Evolutionary conservation across 2,329 filamentous ascomycete species (phyloP), one percentile per base, ranked within the genome.

Genomic region (Chrysoporthe cubensis): DNA sequence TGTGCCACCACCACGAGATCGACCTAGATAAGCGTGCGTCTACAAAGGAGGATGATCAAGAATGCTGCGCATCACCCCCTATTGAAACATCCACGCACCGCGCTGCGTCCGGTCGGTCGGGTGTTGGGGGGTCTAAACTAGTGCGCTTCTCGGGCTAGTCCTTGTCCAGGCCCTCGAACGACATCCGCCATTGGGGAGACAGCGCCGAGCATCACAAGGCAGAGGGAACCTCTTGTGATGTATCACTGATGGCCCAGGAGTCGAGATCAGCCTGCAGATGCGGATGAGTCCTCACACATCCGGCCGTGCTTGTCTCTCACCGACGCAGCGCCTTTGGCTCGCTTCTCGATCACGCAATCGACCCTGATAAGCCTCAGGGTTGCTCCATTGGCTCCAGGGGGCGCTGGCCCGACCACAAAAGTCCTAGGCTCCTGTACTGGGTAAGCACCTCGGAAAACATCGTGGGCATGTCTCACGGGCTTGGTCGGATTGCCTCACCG

Each of bases 291-390:
- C 37, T 66, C 14, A n/a, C 64, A 26, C 13, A 34, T 66, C 40
- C 48, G 56, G 56, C 44, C 32, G 42, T 18, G 32, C 11, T 14
- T 50, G 37, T 32, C 57, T 57, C 50, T 69, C 61, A 42, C 57
- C 64, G 44, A 50, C 42, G 32, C 48, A 63, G 54, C 46, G 40
- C 42, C 61, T 57, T 67, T 52, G 57, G 50, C 62, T 67, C 34
- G 40, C 48, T 57, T 54, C 43, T 32, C 37, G 37, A 67, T 69
- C 68, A 66, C 63, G 68, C 68, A 66, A 58, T 67, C 18, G 32
- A 59, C 62, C 50, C 66, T 59, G 68, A 69, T 67, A 62, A 63
- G 57, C 37, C 6, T 16, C 16, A 42, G 52, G 62, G 48, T 43
- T 42, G 40, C 52, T 65, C 62, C 65, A 58, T 64, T 67, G 43